Percentiles rank a stretch among this genome's conserved stretches.
These are phyloP conservation scores for Quercus phellos DNA, from an alignment of 331 rosid species.

Conservation along the genomic window DNA sequence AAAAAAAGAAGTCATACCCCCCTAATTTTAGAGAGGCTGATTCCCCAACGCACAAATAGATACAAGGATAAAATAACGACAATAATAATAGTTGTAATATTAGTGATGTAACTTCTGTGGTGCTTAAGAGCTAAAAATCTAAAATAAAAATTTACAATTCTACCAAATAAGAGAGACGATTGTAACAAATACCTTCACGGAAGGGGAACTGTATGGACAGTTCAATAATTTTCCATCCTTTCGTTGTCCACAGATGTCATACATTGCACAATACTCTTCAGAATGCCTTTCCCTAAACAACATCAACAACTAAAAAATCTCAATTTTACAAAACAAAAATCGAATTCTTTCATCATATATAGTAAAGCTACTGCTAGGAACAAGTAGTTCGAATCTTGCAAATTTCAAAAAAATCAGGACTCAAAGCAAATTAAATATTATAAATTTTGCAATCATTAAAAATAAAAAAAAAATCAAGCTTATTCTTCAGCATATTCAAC, in stretches of 20 bases:
- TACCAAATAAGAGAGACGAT: not conserved
- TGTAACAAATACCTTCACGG: conserved; percentile 63
- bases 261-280: conserved; percentile 72
- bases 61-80: not conserved
- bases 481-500: not conserved
- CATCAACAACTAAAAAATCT: not conserved
- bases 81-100: not conserved
- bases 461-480: not conserved
- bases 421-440: no score
- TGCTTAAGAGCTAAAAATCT: not conserved
- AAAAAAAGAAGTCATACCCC: no score
- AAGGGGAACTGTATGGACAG: conserved; percentile 69
- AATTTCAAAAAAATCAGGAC: no score
- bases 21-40: no score
- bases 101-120: not conserved
- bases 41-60: no score
- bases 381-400: not conserved
- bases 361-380: not conserved
- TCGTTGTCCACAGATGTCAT: conserved; percentile 78
- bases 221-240: conserved; percentile 76
- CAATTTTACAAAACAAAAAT: not conserved
- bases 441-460: no score
- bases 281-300: conserved; percentile 58
- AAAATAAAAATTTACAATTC: not conserved
- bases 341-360: not conserved